Base-by-base conservation (phyloP, 2,329 filamentous ascomycete species). In the Penicillium sp. region DNA sequence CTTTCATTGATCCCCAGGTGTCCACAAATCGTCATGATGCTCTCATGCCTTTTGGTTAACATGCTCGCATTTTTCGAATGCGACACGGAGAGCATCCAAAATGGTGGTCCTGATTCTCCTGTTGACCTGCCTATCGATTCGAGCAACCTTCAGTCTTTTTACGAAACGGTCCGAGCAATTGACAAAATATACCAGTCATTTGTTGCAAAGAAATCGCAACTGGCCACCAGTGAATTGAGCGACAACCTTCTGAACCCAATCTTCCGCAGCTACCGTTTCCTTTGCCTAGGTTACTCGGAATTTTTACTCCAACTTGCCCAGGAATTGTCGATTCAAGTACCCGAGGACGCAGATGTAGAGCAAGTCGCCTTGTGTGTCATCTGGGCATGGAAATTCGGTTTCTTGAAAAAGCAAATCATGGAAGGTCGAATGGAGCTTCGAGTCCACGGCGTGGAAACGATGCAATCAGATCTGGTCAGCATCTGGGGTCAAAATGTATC, bases 391-490 rank as follows among this genome's bases (percentile, higher is more conserved):
- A 87, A 85, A 48, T 86, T 96, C 63, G 78, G 79, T 41, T 77
- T 88, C 1, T 77, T 89, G 49, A 85, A 84, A 64, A 88, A 84
- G 62, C 85, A 93, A 62, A 87, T 97, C 50, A 85, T 83, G 66
- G 93, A 90, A 55, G 88, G 89, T 35, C 90, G 93, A 66, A 96
- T 97, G 91, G 90, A 96, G 67, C 79, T 97, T 36, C 87, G 93
- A 36, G 89, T 95, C 12, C 82, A 85, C 69, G 91, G 90, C 19
- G 86, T 93, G 47, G 83, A 85, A n/a, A 79, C 78, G 19, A 88
- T 97, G 83, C 88, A 89, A 61, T 69, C 68, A 9, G 86, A 90
- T 30, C 79, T 97, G 35, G 82, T 95, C 9, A 68, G 72, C 0
- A 78, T 90, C 25, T 94, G 86, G 80, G 83, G 81, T 54, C 78